Evolutionary conservation across 2,329 filamentous ascomycete genomes (phyloP), one percentile per base, ranked within the genome.

Genomic region (Apiospora koreana): DNA sequence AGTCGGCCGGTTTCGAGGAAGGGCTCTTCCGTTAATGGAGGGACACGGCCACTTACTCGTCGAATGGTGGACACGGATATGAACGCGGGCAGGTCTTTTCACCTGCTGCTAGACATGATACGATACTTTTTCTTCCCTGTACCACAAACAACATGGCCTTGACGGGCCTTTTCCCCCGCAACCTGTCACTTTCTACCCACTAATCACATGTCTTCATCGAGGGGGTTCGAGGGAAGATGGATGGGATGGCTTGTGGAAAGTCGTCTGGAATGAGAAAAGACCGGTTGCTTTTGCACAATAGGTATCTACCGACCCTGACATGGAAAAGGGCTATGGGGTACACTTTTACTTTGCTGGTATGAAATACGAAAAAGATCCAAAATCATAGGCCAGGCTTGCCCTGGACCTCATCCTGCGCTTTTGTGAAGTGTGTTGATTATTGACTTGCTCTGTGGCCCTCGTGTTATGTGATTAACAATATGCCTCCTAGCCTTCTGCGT

Each of bases 1-100:
- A 35, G 50, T 71, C 67, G 64, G 66, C 68, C 70, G 65, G 68
- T 67, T 67, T 45, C 35, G 68, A 65, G 28, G 46, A 50, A 68
- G 64, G 68, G 42, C 62, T 70, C 65, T 70, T 62, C 16, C 45
- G 35, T 54, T 23, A 18, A 25, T 54, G 45, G 45, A 48, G 41
- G 35, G 28, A 28, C n/a, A 31, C 28, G 64, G n/a, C 42, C 18
- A 21, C 42, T 28, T 28, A 18, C n/a, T 25, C 18, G 41, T 45
- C 8, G 38, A 66, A 62, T 62, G 54, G 54, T 62, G 54, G 31
- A 62, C 54, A 62, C 28, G 54, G 54, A 62, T 38, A 62, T 31
- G 54, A 62, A 62, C 18, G 54, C 54, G 38, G 54, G 18, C 54
- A 16, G 54, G 54, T 38, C 31, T 62, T 62, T 62, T 38, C 9